A percentile compares a stretch with the other conserved stretches of the same genome.
phyloP scores from a whole-genome alignment of 75 land plant genomes.

The Cunninghamia lanceolata region DNA sequence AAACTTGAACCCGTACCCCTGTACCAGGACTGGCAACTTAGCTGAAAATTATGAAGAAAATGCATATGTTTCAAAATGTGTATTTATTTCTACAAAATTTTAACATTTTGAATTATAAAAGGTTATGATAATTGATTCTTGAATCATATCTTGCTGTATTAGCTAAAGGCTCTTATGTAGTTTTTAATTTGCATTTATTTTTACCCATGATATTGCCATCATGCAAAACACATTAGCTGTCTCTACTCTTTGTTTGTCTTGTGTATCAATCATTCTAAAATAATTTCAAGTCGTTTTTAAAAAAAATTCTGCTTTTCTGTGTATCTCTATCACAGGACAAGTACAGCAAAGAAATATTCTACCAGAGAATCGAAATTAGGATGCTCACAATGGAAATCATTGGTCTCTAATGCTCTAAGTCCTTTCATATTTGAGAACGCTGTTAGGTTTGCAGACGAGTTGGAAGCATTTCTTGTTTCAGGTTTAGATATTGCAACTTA shows the following conservation, averaged over 20 bases:
- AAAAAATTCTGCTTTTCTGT: not conserved
- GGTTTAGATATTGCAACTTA: slow-evolving; percentile 70
- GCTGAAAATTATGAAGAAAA: not conserved
- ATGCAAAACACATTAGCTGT: not conserved
- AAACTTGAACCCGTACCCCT: no score
- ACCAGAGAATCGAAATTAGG: slow-evolving; percentile 11
- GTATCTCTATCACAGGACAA: slow-evolving; percentile 16
- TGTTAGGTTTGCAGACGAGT: slow-evolving; percentile 58
- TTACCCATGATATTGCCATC: no score
- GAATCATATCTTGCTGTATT: not conserved
- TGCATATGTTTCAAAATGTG: not conserved
- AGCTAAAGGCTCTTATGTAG: not conserved
- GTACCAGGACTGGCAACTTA: no score
- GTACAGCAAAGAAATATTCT: not conserved
- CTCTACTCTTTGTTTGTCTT: not conserved
- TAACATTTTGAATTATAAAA: not conserved
- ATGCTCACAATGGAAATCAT: slow-evolving; percentile 27
- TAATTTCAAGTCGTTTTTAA: not conserved
- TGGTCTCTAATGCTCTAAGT: slow-evolving; percentile 41
- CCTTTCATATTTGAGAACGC: slow-evolving; percentile 64
- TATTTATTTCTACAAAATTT: not conserved
- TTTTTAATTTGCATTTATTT: not conserved
- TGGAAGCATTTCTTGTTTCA: slow-evolving; percentile 66
- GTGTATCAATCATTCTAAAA: not conserved
- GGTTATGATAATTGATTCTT: not conserved